Percentiles rank a stretch among this genome's conserved stretches.
Conservation (phyloP, 2,329 filamentous ascomycete species). For the Metarhizium brunneum region DNA sequence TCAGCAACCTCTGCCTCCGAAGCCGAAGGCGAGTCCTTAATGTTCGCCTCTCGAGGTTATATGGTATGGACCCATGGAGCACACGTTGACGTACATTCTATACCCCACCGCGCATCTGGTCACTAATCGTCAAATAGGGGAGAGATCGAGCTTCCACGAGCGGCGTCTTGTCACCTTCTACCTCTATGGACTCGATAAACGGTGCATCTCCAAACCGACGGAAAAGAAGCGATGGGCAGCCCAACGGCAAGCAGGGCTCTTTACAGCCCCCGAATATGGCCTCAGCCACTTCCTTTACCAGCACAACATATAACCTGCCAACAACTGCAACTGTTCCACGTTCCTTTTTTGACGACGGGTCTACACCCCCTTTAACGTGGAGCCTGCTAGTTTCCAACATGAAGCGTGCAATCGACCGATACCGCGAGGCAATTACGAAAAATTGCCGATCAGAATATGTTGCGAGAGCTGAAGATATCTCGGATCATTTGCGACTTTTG, state of each 20-base stretch:
- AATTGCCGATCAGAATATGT: slow-evolving; percentile 86
- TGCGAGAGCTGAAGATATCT: slow-evolving; percentile 91
- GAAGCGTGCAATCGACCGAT: slow-evolving; percentile 81
- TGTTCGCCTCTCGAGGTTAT: slow-evolving; percentile 59
- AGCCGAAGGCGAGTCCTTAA: slow-evolving; percentile 63
- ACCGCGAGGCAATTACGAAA: slow-evolving; percentile 79
- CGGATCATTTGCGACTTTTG: slow-evolving; percentile 84
- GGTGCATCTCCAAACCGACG: slow-evolving; percentile 51
- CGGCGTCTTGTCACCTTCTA: slow-evolving; percentile 72
- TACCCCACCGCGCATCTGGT: neutral
- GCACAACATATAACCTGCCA: slow-evolving; percentile 46
- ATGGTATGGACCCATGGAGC: slow-evolving; percentile 42
- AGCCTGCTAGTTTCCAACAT: slow-evolving; percentile 85
- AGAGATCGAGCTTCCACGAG: slow-evolving; percentile 57
- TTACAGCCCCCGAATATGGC: slow-evolving; percentile 41
- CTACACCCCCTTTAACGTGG: slow-evolving; percentile 76
- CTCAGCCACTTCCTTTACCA: slow-evolving; percentile 54
- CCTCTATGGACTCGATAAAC: slow-evolving; percentile 86
- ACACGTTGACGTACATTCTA: neutral
- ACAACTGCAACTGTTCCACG: slow-evolving; percentile 57
- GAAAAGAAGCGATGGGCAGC: slow-evolving; percentile 46
- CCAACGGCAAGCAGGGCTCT: slow-evolving; percentile 29
- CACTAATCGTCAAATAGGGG: slow-evolving; percentile 27
- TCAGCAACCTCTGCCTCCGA: slow-evolving; percentile 79
- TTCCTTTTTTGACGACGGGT: slow-evolving; percentile 87